A percentile compares a stretch with the other conserved stretches of the same genome.
phyloP scores from a whole-genome alignment of 2,329 filamentous ascomycete genomes.

The Botryotinia globosa region DNA sequence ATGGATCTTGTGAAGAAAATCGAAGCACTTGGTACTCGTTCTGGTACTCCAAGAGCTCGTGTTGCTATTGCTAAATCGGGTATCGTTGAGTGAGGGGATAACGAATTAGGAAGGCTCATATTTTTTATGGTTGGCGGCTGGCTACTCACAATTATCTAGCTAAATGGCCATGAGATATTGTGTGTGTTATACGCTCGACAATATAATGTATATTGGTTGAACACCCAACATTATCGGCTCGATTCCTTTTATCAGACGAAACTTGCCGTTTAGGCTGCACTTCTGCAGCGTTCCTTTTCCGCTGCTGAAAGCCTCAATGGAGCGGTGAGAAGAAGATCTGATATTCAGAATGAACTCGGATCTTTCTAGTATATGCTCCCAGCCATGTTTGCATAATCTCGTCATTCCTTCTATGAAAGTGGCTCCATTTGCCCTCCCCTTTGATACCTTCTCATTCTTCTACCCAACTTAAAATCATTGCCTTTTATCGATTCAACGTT shows the following conservation, averaged over 20 bases:
- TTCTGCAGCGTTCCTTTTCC: background rate
- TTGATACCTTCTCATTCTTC: background rate
- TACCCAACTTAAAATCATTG: background rate
- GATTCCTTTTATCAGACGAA: background rate
- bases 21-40: constrained; percentile 57
- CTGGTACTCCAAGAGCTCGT: constrained; percentile 52
- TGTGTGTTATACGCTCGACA: rapidly evolving
- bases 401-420: background rate
- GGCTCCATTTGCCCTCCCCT: background rate
- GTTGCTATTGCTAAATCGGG: constrained; percentile 58
- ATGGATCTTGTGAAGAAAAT: constrained; percentile 57
- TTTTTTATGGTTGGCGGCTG: background rate
- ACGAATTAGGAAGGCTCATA: background rate
- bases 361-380: background rate
- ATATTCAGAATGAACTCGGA: background rate
- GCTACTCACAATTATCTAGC: background rate
- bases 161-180: background rate
- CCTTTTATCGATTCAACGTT: rapidly evolving
- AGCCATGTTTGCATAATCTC: background rate
- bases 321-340: background rate
- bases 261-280: background rate
- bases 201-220: background rate
- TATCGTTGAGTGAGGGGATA: constrained; percentile 22
- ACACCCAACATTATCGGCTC: background rate
- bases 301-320: background rate